Base-by-base conservation (phyloP, 495 filamentous ascomycete species). In the Neurospora sp. region DNA sequence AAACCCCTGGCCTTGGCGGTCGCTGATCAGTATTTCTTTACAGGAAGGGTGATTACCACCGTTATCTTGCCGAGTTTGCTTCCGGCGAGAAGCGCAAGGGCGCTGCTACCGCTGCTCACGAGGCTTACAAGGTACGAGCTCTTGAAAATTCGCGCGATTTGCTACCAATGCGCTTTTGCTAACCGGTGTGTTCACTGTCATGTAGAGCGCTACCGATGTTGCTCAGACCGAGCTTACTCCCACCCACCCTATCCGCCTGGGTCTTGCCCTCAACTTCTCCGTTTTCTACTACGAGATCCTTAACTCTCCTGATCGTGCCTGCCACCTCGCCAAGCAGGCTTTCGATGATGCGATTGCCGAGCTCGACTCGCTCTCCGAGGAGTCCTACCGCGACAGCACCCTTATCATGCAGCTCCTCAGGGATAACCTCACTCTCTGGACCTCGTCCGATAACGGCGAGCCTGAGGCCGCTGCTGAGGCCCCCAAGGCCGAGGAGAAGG, bases 201-300 rank as follows among this genome's bases (percentile, higher is more conserved):
- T 75, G 53, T 76, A 96, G 93, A 96, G 92, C 85, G 96, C 96
- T 77, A 99, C 96, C 87, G 96, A 98, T 78, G 96, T 99, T 78
- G 96, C 96, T 73, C 92, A 96, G 85, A 97, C 93, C 75, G 96
- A 98, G 82, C 90, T 99, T 74, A 97, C 96, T 70, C 96, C 96
- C 42, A 99, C 96, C 75, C 96, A 99, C 87, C 96, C 96, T 74
- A 99, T 98, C 84, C 96, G 96, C 77, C 93, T 99, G 74, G 96
- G 96, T 81, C 92, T 99, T 76, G 96, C 96, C 74, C 89, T 99
- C 75, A 99, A 99, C 89, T 99, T 99, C 90, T 98, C 96, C 48
- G 96, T 99, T 76, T 99, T 99, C 87, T 99, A 99, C 90, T 99
- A 99, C 83, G 96, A 99, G 89, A 99, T 99, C 82, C 88, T 99